Evolutionary conservation across 2,329 filamentous ascomycete species (phyloP).

Genomic region (Pseudogymnoascus sp.): DNA sequence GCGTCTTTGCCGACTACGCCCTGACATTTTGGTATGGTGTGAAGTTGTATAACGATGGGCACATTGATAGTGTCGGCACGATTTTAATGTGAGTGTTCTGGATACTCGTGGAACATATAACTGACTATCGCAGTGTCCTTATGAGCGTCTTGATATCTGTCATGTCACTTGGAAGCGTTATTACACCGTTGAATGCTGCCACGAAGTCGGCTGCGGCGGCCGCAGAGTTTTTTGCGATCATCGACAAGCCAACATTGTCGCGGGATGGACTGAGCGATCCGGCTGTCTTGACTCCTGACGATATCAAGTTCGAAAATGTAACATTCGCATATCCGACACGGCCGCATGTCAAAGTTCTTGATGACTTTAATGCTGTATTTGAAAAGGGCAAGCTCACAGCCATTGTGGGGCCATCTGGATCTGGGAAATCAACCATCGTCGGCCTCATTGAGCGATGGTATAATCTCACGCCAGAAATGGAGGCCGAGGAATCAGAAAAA

Average conservation of each 20-base stretch:
- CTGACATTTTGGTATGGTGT: conserved; percentile 60
- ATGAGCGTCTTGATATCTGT: conserved; percentile 55
- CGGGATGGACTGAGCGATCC: conserved; percentile 40
- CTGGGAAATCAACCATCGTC: conserved; percentile 69
- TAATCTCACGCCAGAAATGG: conserved; percentile 48
- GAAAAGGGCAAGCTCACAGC: conserved; percentile 63
- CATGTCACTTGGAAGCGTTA: conserved; percentile 50
- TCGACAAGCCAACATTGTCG: conserved; percentile 34
- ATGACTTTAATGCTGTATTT: conserved; percentile 52
- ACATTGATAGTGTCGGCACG: conserved; percentile 44
- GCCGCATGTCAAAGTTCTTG: conserved; percentile 57
- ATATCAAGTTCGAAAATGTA: conserved; percentile 58
- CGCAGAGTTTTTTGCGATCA: conserved; percentile 32
- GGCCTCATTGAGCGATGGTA: conserved; percentile 69
- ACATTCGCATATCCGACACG: conserved; percentile 68
- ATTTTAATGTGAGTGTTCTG: conserved; percentile 45
- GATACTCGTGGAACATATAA: background rate
- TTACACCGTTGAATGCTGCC: conserved; percentile 51
- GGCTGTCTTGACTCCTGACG: conserved; percentile 43
- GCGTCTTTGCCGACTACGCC: conserved; percentile 43
- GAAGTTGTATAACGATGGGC: conserved; percentile 42
- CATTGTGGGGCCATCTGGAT: conserved; percentile 67
- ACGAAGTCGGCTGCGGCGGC: conserved; percentile 34
- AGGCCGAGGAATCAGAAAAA: conserved; percentile 34
- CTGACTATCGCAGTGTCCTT: conserved; percentile 17